These are phyloP conservation scores for Fagopyrum esculentum DNA, from an alignment of 148 eudicot species.

Conservation along the genomic window DNA sequence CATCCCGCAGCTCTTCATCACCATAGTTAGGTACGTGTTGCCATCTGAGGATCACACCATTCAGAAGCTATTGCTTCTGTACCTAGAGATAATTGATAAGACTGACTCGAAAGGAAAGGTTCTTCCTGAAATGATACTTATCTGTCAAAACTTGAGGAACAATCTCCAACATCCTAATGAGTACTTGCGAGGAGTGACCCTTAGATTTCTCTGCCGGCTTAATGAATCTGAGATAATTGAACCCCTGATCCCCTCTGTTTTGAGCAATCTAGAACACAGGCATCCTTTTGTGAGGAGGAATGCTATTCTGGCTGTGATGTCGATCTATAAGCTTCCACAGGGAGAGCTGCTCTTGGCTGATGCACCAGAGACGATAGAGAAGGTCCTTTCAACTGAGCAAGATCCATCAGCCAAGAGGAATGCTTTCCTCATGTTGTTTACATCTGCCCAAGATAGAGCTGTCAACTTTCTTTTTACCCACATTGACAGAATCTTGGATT, in stretches of 20 bases:
- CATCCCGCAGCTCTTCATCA: conserved; percentile 62
- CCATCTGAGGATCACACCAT: conserved; percentile 67
- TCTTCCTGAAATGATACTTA: conserved; percentile 67
- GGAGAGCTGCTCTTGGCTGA: conserved; percentile 64
- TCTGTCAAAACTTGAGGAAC: conserved; percentile 66
- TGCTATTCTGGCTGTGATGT: conserved; percentile 59
- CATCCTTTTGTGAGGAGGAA: conserved; percentile 71
- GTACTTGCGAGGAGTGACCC: conserved; percentile 70
- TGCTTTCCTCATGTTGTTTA: conserved; percentile 85
- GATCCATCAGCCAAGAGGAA: conserved; percentile 84
- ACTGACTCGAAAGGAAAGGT: conserved; percentile 57
- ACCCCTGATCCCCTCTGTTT: conserved; percentile 60
- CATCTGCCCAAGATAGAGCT: conserved; percentile 82
- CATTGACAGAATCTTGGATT: conserved; percentile 65
- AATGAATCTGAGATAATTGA: conserved; percentile 64
- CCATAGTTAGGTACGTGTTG: conserved; percentile 62
- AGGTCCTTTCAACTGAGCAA: conserved; percentile 55
- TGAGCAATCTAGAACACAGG: conserved; percentile 60
- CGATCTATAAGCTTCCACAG: conserved; percentile 75
- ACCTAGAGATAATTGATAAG: conserved; percentile 71
- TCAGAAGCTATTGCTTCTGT: conserved; percentile 58
- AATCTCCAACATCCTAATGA: conserved; percentile 71
- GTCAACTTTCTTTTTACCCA: conserved; percentile 68
- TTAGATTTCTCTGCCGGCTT: conserved; percentile 65
- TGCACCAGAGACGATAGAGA: conserved; percentile 75